Evolutionary conservation across 2,329 filamentous ascomycete species (phyloP), one percentile per base, ranked within the genome.

Genomic region (Ascochyta lentis): DNA sequence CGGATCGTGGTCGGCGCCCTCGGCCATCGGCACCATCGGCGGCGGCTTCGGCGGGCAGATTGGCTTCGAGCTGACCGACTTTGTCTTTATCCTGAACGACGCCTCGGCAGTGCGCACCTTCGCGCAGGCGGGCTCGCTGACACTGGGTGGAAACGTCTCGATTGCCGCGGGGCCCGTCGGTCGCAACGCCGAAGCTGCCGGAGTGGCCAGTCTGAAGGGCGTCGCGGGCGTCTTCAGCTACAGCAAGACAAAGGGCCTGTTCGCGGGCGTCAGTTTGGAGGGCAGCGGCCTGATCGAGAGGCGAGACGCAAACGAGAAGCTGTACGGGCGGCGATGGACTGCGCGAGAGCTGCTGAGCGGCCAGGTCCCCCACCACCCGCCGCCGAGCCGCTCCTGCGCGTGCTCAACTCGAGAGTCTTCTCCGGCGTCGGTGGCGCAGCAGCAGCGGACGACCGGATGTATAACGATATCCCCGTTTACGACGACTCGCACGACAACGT

Each of bases 81-180:
- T 99, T 73, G 95, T 99, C 74, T 98, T 99, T 79, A 97, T 99
- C 64, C 87, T 99, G 63, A 99, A 99, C 79, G 94, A 99, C 72
- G 82, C 87, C 38, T 86, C 82, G 55, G 94, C 95, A 40, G 94
- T 99, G 64, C 91, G 91, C 76, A 93, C 94, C 8, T 98, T 99
- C 77, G 92, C 93, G 6, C 94, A 98, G 76, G 87, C 89, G 35
- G 95, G 95, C 4, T 94, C 90, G 49, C 82, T 99, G 59, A 98
- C 95, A 4, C 83, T 99, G 6, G 95, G 95, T 67, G 95, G 95
- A 63, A 99, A 99, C 72, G 95, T 98, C 33, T 96, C 92, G 4
- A 89, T 99, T 67, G 95, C 95, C 16, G 95, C 95, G 6, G 95
- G 95, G 1, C 95, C 95, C 0, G 86, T 99, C 24, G 95, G 95